Conservation (phyloP, 139 green algal genomes). For the Chlorella sp. region DNA sequence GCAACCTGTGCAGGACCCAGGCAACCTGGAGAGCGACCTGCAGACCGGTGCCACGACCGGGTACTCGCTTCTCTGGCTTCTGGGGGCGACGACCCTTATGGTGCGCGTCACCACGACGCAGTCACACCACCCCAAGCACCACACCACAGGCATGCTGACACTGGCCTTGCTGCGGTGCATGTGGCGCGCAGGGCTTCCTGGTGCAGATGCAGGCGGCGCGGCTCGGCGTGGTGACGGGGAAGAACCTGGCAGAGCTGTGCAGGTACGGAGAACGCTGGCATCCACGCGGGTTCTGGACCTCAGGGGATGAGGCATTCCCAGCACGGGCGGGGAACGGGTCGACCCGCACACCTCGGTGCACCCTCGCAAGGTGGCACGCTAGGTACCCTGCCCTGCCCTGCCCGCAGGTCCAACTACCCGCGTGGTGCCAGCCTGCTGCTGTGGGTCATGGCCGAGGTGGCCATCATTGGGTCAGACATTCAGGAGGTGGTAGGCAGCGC, state of each 20-base stretch:
- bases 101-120: constrained; percentile 22
- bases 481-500: constrained; percentile 64
- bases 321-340: too few relatives aligned
- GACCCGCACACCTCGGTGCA: too few relatives aligned
- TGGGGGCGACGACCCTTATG: constrained; percentile 72
- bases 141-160: neutral
- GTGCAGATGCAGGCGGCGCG: constrained; percentile 78
- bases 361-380: too few relatives aligned
- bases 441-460: constrained; percentile 83
- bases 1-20: constrained; percentile 58
- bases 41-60: constrained; percentile 61
- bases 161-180: neutral
- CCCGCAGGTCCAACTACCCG: constrained; percentile 33
- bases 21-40: constrained; percentile 84
- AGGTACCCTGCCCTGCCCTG: too few relatives aligned
- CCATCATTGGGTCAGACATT: constrained; percentile 80
- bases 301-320: too few relatives aligned
- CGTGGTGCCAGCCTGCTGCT: constrained; percentile 35
- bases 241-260: constrained; percentile 79
- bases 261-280: too few relatives aligned
- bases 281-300: too few relatives aligned
- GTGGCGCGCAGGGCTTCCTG: constrained; percentile 51
- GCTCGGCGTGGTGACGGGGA: constrained; percentile 75
- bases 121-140: neutral
- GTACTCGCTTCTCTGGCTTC: constrained; percentile 74